Evolutionary conservation across 2,329 filamentous ascomycete species (phyloP).

Genomic region (Alternaria alternata): DNA sequence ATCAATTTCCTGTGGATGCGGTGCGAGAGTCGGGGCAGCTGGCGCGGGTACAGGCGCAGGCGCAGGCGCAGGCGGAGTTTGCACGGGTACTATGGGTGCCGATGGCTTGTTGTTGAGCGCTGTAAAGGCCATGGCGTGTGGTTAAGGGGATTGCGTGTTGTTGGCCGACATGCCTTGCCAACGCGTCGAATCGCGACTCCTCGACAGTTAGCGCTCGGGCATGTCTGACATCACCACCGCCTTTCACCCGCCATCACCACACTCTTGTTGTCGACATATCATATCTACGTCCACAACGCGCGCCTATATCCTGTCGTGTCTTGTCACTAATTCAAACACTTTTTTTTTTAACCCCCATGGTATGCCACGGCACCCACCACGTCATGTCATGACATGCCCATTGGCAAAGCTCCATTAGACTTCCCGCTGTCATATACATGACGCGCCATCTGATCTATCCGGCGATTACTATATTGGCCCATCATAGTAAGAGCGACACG

Average conservation of each 20-base stretch:
- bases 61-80: not conserved
- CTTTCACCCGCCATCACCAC: not conserved
- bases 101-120: constrained; percentile 29
- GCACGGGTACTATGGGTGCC: constrained; percentile 15
- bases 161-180: constrained; percentile 4
- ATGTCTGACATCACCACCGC: constrained; percentile 18
- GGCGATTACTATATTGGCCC: not conserved
- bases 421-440: not conserved
- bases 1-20: constrained; percentile 43
- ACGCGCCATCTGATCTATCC: not conserved
- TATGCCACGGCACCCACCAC: not conserved
- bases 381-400: not conserved
- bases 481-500: not conserved
- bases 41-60: constrained; percentile 1
- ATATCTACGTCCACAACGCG: not conserved
- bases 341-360: too few relatives aligned
- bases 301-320: too few relatives aligned
- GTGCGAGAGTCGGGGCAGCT: constrained; percentile 5
- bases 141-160: constrained; percentile 16
- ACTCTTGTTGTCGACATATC: not conserved
- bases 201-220: constrained; percentile 15
- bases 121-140: constrained; percentile 31
- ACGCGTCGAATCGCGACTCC: constrained; percentile 26
- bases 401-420: not conserved
- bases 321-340: not conserved